phyloP scores from a whole-genome alignment of 371 early-diverging fungal species.

The Saksenaea vasiformis region DNA sequence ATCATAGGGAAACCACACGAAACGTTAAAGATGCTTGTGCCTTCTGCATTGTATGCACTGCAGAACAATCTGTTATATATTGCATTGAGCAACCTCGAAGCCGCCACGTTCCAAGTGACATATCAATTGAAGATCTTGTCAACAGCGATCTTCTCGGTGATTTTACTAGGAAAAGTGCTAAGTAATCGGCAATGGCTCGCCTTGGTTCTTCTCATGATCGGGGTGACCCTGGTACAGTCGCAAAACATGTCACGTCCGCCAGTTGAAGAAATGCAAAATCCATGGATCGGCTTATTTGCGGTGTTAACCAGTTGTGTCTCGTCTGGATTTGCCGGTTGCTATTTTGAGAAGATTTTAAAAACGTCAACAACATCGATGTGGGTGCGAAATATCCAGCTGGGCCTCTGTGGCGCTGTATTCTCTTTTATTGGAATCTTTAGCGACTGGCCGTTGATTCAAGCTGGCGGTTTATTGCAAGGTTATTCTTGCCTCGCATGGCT shows the following conservation, averaged over 20 bases:
- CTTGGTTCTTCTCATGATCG: slow-evolving; percentile 81
- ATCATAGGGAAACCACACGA: slow-evolving; percentile 55
- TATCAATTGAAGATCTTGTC: slow-evolving; percentile 97
- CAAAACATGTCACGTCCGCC: slow-evolving; percentile 39
- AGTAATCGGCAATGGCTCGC: slow-evolving; percentile 77
- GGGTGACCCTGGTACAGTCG: slow-evolving; percentile 88
- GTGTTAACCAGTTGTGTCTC: slow-evolving; percentile 66
- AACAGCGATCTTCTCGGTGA: slow-evolving; percentile 89
- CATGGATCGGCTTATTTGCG: slow-evolving; percentile 62
- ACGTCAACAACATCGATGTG: slow-evolving; percentile 64
- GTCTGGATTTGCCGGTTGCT: slow-evolving; percentile 74
- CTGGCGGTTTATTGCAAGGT: slow-evolving; percentile 76
- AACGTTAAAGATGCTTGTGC: slow-evolving; percentile 72
- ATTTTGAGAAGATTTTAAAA: slow-evolving; percentile 73
- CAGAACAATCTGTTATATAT: slow-evolving; percentile 95
- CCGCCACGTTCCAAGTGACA: slow-evolving; percentile 94
- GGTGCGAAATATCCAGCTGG: slow-evolving; percentile 81
- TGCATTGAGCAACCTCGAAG: slow-evolving; percentile 84
- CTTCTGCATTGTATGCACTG: slow-evolving; percentile 88
- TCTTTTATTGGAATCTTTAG: slow-evolving; percentile 67
- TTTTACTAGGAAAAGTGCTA: slow-evolving; percentile 71
- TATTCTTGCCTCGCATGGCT: slow-evolving; percentile 74
- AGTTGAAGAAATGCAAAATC: slow-evolving; percentile 36
- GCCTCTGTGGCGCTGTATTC: slow-evolving; percentile 60
- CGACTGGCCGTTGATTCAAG: slow-evolving; percentile 61